These are phyloP conservation scores for Pseudogymnoascus pannorum DNA, from an alignment of 2,329 filamentous ascomycete species.

Conservation along the genomic window DNA sequence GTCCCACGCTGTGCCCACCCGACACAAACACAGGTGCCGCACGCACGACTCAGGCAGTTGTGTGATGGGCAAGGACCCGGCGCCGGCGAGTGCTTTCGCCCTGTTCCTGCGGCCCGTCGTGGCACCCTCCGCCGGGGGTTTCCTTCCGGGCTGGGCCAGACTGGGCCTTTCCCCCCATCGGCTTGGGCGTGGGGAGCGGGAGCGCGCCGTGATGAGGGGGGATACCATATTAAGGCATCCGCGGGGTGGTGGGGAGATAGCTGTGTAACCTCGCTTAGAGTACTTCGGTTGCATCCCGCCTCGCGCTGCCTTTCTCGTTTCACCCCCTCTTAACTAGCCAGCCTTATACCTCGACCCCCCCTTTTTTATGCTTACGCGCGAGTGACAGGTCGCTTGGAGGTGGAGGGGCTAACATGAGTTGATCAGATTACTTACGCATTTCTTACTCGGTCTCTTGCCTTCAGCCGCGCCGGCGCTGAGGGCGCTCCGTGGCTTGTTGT, in stretches of 20 bases:
- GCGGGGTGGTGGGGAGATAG: neutral
- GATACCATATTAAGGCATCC: neutral
- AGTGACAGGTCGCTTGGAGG: neutral
- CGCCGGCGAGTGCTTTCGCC: neutral
- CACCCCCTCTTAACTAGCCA: neutral
- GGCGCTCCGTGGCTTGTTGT: conserved; percentile 68
- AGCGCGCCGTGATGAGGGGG: neutral
- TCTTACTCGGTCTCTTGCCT: neutral
- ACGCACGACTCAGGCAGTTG: neutral
- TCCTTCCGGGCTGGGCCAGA: neutral
- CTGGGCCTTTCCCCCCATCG: neutral
- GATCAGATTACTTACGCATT: conserved; percentile 2
- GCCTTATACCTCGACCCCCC: neutral
- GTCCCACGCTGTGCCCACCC: neutral
- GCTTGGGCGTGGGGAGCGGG: neutral
- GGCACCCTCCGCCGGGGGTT: neutral
- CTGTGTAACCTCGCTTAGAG: neutral
- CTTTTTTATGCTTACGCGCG: neutral
- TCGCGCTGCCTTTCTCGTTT: neutral
- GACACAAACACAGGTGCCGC: neutral
- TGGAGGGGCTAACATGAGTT: neutral
- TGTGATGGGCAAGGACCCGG: neutral
- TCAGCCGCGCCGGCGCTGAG: conserved; percentile 41
- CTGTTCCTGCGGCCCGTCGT: neutral
- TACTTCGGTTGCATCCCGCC: neutral